Evolutionary conservation across 805 yeast genomes (phyloP).

Genomic region (Metschnikowia picachoensis): DNA sequence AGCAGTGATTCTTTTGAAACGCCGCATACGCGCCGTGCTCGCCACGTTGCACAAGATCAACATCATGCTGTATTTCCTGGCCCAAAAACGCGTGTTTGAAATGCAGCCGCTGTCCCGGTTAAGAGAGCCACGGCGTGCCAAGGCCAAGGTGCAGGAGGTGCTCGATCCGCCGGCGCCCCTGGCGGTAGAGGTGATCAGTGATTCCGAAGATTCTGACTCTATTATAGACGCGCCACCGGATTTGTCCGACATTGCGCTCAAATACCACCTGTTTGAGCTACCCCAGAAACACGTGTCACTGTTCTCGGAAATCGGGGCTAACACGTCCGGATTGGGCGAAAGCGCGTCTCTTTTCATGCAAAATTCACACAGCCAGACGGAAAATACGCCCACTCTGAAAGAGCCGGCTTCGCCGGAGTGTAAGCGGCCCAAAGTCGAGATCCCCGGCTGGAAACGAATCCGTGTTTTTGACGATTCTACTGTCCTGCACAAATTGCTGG

Average conservation of each 20-base stretch:
- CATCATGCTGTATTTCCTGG: not conserved
- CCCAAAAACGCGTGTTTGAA: not conserved
- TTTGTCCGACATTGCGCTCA: not conserved
- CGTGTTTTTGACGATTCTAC: slow-evolving; percentile 32
- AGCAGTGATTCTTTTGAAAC: not conserved
- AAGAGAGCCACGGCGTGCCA: not conserved
- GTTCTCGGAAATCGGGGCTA: slow-evolving; percentile 12
- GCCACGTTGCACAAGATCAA: not conserved
- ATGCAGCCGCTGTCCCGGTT: not conserved
- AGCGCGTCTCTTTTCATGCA: slow-evolving; percentile 16
- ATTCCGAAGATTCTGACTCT: slow-evolving; percentile 21
- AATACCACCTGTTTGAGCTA: not conserved
- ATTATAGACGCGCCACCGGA: slow-evolving; percentile 3
- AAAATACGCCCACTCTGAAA: slow-evolving; percentile 5
- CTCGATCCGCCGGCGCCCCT: not conserved
- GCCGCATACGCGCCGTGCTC: slow-evolving; percentile 1
- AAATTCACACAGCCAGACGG: slow-evolving; percentile 19
- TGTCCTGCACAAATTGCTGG: slow-evolving; percentile 23
- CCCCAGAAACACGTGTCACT: slow-evolving; percentile 7
- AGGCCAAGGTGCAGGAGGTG: not conserved
- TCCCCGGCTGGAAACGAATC: slow-evolving; percentile 9
- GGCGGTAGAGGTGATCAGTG: slow-evolving; percentile 21
- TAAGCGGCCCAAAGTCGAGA: not conserved
- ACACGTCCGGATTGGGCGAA: slow-evolving; percentile 19
- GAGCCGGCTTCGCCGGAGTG: slow-evolving; percentile 5